Conservation (phyloP, 2,329 filamentous ascomycete genomes). For the Aspergillus neoniger region DNA sequence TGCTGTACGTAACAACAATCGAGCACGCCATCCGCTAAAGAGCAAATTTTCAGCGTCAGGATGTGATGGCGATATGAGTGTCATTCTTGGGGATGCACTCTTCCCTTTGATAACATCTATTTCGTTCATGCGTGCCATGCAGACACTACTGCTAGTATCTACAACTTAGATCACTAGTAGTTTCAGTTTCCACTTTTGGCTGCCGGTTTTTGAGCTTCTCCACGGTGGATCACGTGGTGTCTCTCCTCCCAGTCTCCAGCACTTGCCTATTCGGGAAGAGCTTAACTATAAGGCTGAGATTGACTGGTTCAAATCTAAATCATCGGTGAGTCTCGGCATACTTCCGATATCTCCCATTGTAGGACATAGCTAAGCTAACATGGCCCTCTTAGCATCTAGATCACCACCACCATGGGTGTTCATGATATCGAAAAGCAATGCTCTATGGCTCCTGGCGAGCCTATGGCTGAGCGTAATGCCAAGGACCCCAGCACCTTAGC, state of each 20-base stretch:
- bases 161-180: background rate
- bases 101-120: background rate
- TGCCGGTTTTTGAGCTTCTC: background rate
- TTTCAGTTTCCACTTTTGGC: too few relatives aligned
- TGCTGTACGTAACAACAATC: slow-evolving; percentile 20
- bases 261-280: background rate
- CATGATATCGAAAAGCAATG: slow-evolving; percentile 31
- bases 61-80: background rate
- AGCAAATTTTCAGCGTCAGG: slow-evolving; percentile 2
- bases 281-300: background rate
- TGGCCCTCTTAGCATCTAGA: background rate
- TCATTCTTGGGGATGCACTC: background rate
- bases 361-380: background rate
- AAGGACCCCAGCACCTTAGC: slow-evolving; percentile 18
- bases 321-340: background rate
- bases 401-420: slow-evolving; percentile 14
- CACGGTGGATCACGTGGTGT: background rate
- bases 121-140: background rate
- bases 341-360: background rate
- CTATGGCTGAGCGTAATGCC: background rate
- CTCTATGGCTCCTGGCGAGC: background rate
- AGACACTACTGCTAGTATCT: background rate
- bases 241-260: background rate
- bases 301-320: background rate
- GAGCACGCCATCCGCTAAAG: slow-evolving; percentile 31